Percentiles rank a stretch among this genome's conserved stretches.
These are phyloP conservation scores for Mucor mucedo DNA, from an alignment of 371 early-diverging fungal species.

Conservation along the genomic window DNA sequence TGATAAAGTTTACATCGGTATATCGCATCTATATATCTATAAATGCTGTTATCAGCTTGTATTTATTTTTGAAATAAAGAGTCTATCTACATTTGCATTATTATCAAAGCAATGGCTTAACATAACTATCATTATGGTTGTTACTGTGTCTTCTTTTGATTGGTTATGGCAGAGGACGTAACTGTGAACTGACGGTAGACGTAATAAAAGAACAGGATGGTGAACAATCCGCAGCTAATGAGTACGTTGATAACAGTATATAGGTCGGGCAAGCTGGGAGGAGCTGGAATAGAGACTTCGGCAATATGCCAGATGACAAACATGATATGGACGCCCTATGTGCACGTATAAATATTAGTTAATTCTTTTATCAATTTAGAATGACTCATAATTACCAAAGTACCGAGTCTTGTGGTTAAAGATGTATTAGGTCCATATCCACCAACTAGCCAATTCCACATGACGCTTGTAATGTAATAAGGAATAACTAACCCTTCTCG, in stretches of 20 bases:
- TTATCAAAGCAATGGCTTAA: too few relatives aligned
- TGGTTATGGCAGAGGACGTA: slow-evolving; percentile 1
- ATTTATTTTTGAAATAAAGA: too few relatives aligned
- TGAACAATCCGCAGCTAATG: slow-evolving; percentile 71
- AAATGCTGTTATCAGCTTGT: too few relatives aligned
- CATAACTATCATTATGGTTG: too few relatives aligned
- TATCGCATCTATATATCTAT: too few relatives aligned
- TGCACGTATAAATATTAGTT: not conserved
- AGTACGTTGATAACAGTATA: slow-evolving; percentile 80
- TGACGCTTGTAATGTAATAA: slow-evolving; percentile 59
- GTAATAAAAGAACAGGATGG: slow-evolving; percentile 63
- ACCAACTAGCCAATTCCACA: slow-evolving; percentile 76
- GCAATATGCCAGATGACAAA: slow-evolving; percentile 66
- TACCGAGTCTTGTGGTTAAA: slow-evolving; percentile 13
- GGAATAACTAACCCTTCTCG: slow-evolving; percentile 74
- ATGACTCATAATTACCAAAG: slow-evolving; percentile 10
- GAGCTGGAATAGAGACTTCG: slow-evolving; percentile 65
- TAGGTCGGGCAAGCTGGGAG: slow-evolving; percentile 78
- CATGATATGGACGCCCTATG: slow-evolving; percentile 46
- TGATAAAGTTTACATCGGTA: too few relatives aligned
- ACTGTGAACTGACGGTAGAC: slow-evolving; percentile 62
- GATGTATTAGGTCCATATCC: slow-evolving; percentile 23
- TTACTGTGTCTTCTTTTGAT: not conserved
- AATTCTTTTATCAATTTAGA: not conserved
- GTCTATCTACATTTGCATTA: too few relatives aligned